Percentiles rank a stretch among this genome's conserved stretches.
phyloP scores from a whole-genome alignment of 2,329 filamentous ascomycete genomes.

The Hypoxylon sp. region DNA sequence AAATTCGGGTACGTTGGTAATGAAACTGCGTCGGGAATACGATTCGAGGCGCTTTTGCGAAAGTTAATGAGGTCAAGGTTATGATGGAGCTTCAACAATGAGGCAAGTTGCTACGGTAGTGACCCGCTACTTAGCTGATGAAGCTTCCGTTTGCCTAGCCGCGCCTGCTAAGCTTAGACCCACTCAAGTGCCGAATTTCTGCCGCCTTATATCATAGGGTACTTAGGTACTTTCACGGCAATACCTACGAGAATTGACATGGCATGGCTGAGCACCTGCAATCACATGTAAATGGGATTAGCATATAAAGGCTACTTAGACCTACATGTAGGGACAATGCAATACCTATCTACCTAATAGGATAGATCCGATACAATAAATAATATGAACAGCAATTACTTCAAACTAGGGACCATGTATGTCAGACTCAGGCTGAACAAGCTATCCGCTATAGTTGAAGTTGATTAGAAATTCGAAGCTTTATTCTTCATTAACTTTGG shows the following conservation, averaged over 20 bases:
- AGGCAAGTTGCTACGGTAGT: conserved; percentile 23
- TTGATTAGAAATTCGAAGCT: conserved; percentile 28
- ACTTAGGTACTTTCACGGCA: background rate
- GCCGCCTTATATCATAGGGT: conserved; percentile 21
- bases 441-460: conserved; percentile 15
- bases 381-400: conserved; percentile 1
- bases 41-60: conserved; percentile 12
- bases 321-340: background rate
- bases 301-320: background rate
- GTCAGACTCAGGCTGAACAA: conserved; percentile 11
- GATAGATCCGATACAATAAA: background rate
- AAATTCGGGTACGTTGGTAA: conserved; percentile 12
- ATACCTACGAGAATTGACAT: background rate
- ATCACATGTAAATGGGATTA: conserved; percentile 2
- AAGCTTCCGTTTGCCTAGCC: conserved; percentile 48
- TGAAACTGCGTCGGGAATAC: background rate
- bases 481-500: conserved; percentile 25
- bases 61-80: conserved; percentile 22
- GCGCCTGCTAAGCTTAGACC: conserved; percentile 23
- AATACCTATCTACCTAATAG: background rate
- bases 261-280: background rate
- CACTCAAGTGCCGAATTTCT: conserved; percentile 28
- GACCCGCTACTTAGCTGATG: conserved; percentile 35
- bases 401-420: conserved; percentile 7
- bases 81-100: conserved; percentile 37